Percentiles rank a stretch among this genome's conserved stretches.
Conservation (phyloP, 2,329 filamentous ascomycete genomes). For the Verticillium tricorpus region DNA sequence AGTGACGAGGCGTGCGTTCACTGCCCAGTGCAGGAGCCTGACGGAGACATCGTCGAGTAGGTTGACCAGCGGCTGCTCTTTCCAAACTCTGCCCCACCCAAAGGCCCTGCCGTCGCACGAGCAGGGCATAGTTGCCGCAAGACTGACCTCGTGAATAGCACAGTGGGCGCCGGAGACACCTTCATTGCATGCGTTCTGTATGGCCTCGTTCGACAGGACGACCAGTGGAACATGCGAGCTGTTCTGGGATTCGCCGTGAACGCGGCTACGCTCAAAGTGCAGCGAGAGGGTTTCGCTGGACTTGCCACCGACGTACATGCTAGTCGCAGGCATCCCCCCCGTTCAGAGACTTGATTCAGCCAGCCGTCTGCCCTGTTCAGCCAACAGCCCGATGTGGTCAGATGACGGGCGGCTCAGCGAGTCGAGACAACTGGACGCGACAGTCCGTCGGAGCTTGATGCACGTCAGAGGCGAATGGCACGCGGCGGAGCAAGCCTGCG, state of each 20-base stretch:
- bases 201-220: conserved; percentile 44
- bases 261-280: conserved; percentile 64
- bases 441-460: not conserved
- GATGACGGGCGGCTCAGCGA: not conserved
- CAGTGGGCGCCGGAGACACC: conserved; percentile 71
- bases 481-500: not conserved
- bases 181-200: conserved; percentile 71
- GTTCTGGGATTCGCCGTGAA: conserved; percentile 59
- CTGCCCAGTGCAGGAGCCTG: conserved; percentile 34
- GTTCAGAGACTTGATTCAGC: not conserved
- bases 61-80: conserved; percentile 21
- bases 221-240: conserved; percentile 41
- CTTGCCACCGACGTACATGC: conserved; percentile 31
- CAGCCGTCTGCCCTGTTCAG: not conserved
- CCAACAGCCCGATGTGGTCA: not conserved
- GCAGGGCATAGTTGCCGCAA: too few species aligned
- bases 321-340: not conserved
- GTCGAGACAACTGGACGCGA: not conserved
- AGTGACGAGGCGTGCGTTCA: conserved; percentile 28
- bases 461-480: not conserved
- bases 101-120: not conserved
- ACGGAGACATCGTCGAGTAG: conserved; percentile 54
- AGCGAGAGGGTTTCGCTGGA: conserved; percentile 59
- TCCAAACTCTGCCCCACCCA: not conserved
- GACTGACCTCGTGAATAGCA: conserved; percentile 35